Base-by-base conservation (phyloP, 768 basidiomycete genomes). In the Pulveroboletus sp. region DNA sequence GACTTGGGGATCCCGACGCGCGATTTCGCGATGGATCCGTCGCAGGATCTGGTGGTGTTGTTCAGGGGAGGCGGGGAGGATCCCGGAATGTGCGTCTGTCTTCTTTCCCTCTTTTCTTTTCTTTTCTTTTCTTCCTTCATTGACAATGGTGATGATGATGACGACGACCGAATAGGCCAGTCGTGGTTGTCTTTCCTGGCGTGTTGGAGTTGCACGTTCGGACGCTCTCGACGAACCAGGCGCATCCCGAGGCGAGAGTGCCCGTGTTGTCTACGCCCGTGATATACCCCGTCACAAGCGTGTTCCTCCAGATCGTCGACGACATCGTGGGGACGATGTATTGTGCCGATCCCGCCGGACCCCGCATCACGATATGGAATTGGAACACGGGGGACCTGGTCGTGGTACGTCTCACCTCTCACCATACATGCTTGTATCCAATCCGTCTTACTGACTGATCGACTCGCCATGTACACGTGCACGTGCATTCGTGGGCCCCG, bases 11-110 rank as follows among this genome's bases (percentile, higher is more conserved):
- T 80, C 8, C 50, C 62, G 8, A 69, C 73, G 35, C 70, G 77
- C 39, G 83, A 84, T 57, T 81, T 84, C 51, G 81, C 79, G 0
- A 76, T 84, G n/a, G 83, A 84, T 56, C 81, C 83, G 1, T 74
- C 78, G 5, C 83, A 84, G 60, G 81, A 84, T 54, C 57, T 84
- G 40, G 67, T 83, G 33, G 72, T 76, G 8, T 60, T 79, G 14
- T 62, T 80, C 14, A 61, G 60, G 44, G 59, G 59, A 44, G 58
- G 59, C 24, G 60, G 61, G 27, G 60, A 53, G 4, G 50, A 52
- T 1, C 11, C n/a, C 8, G 45, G 32, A 7, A 27, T 57, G 63
- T 67, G 14, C 33, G 60, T 57, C 37, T 4, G 8, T 28, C 27
- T 28, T 8, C 27, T 8, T 2, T 14, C 15, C 17, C 8, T 3